Evolutionary conservation across 148 eudicot genomes (phyloP).

Genomic region (Silene uniflora): DNA sequence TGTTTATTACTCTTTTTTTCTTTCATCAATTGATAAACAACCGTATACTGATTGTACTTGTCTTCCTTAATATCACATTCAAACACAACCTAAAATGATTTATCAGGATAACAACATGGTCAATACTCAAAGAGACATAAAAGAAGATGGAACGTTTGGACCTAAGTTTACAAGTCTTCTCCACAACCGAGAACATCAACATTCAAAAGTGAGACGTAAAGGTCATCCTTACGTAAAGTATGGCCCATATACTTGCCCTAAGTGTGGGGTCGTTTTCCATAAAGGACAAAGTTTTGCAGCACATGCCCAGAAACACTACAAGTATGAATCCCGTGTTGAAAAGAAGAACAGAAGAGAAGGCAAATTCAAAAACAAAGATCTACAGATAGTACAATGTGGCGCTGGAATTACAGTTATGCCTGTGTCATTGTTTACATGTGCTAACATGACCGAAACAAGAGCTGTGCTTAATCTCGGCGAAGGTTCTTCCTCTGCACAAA

Average conservation of each 20-base stretch:
- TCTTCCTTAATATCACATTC: no score
- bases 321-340: constrained; percentile 15
- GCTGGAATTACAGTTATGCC: constrained; percentile 20
- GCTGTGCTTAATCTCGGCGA: no score
- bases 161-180: no score
- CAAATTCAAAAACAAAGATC: constrained; percentile 11
- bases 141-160: not conserved
- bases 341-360: constrained; percentile 17
- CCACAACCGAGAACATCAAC: no score
- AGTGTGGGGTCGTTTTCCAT: not conserved
- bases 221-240: constrained; percentile 9
- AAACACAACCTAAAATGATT: no score
- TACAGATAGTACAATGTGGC: constrained; percentile 8
- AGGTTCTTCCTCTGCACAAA: no score
- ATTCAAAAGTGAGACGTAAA: not conserved
- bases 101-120: no score
- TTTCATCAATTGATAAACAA: no score
- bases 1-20: no score
- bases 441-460: no score
- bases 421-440: not conserved
- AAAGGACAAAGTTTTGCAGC: constrained; percentile 7
- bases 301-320: constrained; percentile 16
- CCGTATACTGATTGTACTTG: no score
- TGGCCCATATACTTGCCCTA: constrained; percentile 22
- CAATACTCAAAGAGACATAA: no score